Base-by-base conservation (phyloP, 2,329 filamentous ascomycete species). In the Phyllosticta citriasiana region DNA sequence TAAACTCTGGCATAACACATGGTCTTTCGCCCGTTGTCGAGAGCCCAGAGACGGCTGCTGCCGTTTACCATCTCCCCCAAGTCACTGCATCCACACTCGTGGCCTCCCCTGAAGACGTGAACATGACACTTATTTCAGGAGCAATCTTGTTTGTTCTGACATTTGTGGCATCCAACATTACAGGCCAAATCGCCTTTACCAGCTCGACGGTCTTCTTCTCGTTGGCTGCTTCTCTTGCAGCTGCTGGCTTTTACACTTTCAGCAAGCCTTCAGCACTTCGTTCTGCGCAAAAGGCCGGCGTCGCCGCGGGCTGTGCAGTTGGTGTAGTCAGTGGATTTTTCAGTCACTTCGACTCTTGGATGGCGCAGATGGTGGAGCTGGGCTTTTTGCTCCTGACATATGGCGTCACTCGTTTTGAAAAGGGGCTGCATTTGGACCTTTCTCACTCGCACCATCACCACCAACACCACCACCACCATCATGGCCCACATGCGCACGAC, bases 81-180 rank as follows among this genome's bases (percentile, higher is more conserved):
- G 24, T 55, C 52, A 58, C 62, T 14, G 47, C 57, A 25, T 72
- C 71, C 1, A 59, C 68, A 2, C 66, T 78, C 19, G 70, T 74
- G n/a, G 69, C 66, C 5, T 75, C 75, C 2, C 63, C 69, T 12
- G 70, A 73, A 57, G 76, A 79, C 55, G 70, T 73, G 14, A 68
- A 76, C 22, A 68, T 77, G 19, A 80, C 78, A 4, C 66, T 80
- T 19, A 65, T 69, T 12, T 71, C 75, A 22, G 79, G 78, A 6
- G 58, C 74, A 25, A 9, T 68, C 1, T 67, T 77, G n/a, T 71
- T 71, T 7, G 35, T 72, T 4, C 52, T 73, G 9, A 77, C 76
- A 2, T 64, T 79, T 14, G 19, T 73, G 9, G 75, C 72, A 5
- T 63, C 71, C 52, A 47, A 76, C 22, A 68, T 70, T 27, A 70